Evolutionary conservation across 176 grass and related monocot species (phyloP).

Genomic region (Dendrocalamus sinicus): DNA sequence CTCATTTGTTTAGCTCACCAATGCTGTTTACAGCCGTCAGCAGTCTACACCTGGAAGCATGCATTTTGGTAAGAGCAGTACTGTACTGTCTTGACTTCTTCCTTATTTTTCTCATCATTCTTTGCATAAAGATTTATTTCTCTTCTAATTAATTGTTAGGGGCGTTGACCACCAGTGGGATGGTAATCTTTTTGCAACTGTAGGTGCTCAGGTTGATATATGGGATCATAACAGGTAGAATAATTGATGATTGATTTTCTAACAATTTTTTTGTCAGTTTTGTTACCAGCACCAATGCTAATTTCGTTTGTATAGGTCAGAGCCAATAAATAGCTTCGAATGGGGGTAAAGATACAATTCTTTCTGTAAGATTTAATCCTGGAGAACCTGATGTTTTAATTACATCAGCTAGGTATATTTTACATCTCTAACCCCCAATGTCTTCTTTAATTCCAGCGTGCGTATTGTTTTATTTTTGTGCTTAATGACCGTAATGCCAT

Average conservation of each 20-base stretch:
- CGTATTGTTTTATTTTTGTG: neutral
- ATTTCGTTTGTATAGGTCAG: constrained; percentile 65
- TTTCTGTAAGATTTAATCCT: constrained; percentile 88
- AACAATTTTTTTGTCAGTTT: constrained; percentile 21
- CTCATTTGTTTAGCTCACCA: constrained; percentile 32
- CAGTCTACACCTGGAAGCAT: constrained; percentile 90
- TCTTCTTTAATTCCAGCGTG: neutral
- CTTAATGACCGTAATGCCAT: neutral
- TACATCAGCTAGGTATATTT: constrained; percentile 75
- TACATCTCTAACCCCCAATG: neutral
- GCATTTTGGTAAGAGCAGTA: constrained; percentile 70
- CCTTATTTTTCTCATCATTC: constrained; percentile 28
- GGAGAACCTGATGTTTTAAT: constrained; percentile 84
- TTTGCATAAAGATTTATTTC: constrained; percentile 19
- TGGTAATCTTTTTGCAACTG: constrained; percentile 83
- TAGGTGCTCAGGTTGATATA: constrained; percentile 95
- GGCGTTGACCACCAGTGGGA: constrained; percentile 97
- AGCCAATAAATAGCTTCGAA: constrained; percentile 83
- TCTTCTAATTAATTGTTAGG: constrained; percentile 54
- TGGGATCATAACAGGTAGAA: constrained; percentile 96
- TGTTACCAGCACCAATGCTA: neutral
- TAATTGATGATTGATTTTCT: constrained; percentile 18
- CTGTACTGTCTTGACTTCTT: constrained; percentile 10
- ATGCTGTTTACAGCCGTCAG: constrained; percentile 68
- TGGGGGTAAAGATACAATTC: constrained; percentile 91